phyloP scores from a whole-genome alignment of 805 yeast genomes.

The Pichia nakasei region DNA sequence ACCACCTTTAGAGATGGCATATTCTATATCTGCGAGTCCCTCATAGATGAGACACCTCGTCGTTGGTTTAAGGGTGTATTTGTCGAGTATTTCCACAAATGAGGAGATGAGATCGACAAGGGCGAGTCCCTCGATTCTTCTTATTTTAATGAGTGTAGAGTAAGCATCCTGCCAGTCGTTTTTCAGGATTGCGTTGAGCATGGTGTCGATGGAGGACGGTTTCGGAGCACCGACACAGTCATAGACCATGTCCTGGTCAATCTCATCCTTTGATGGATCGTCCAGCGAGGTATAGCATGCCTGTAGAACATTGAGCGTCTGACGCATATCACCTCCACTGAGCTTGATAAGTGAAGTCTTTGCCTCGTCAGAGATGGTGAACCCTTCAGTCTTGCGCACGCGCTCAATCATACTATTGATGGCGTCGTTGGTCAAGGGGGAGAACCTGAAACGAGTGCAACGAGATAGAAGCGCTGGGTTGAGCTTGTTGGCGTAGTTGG shows the following conservation, averaged over 20 bases:
- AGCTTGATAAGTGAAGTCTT: constrained; percentile 55
- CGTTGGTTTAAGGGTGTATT: constrained; percentile 52
- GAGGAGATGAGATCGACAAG: constrained; percentile 77
- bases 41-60: constrained; percentile 43
- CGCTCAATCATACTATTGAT: constrained; percentile 56
- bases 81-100: constrained; percentile 59
- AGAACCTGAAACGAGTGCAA: constrained; percentile 90
- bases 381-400: constrained; percentile 61
- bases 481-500: constrained; percentile 90
- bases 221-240: constrained; percentile 96
- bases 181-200: constrained; percentile 66
- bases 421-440: constrained; percentile 65
- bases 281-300: constrained; percentile 80
- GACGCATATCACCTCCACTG: constrained; percentile 95
- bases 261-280: constrained; percentile 34
- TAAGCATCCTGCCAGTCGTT: constrained; percentile 84
- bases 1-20: constrained; percentile 87
- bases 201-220: constrained; percentile 71
- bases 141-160: constrained; percentile 54
- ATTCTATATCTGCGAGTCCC: constrained; percentile 82
- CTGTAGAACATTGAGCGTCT: constrained; percentile 86
- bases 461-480: constrained; percentile 92
- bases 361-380: constrained; percentile 53
- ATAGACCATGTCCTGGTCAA: constrained; percentile 69
- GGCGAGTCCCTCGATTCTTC: constrained; percentile 76